These are phyloP conservation scores for Suillus subaureus DNA, from an alignment of 768 basidiomycete genomes.

Conservation along the genomic window DNA sequence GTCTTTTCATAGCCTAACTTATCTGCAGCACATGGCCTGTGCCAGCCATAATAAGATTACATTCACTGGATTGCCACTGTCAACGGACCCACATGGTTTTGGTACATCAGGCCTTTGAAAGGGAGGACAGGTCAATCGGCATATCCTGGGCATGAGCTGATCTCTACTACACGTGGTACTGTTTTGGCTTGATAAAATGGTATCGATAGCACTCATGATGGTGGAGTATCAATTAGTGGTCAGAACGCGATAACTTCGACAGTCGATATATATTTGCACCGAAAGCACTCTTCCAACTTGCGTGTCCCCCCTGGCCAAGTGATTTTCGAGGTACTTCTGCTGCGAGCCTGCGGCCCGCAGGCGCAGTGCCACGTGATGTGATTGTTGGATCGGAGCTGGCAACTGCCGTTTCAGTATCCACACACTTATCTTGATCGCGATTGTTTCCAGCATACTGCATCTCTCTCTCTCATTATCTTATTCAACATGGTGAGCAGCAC, in stretches of 20 bases:
- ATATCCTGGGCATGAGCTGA: not conserved
- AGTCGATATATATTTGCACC: not conserved
- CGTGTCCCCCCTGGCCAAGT: not conserved
- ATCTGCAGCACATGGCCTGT: constrained; percentile 17
- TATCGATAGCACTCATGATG: not conserved
- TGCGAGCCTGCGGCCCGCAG: not conserved
- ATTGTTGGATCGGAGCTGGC: constrained; percentile 8
- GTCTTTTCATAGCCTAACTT: constrained; percentile 4
- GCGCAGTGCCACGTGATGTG: constrained; percentile 4
- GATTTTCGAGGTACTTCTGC: not conserved
- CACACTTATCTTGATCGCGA: constrained; percentile 7
- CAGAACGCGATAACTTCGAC: not conserved
- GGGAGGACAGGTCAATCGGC: too few relatives aligned
- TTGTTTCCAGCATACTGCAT: not conserved
- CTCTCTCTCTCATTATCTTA: constrained; percentile 3
- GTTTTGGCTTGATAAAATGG: not conserved
- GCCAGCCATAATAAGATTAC: constrained; percentile 21
- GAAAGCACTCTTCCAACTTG: not conserved
- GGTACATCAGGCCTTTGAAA: not conserved
- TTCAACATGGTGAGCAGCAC: constrained; percentile 28
- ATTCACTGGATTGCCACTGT: constrained; percentile 1
- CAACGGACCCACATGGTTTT: constrained; percentile 1
- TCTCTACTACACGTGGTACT: not conserved
- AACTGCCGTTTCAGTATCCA: constrained; percentile 6
- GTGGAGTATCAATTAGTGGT: not conserved